Conservation (phyloP, 257 asterid genomes). For the Perilla frutescens region DNA sequence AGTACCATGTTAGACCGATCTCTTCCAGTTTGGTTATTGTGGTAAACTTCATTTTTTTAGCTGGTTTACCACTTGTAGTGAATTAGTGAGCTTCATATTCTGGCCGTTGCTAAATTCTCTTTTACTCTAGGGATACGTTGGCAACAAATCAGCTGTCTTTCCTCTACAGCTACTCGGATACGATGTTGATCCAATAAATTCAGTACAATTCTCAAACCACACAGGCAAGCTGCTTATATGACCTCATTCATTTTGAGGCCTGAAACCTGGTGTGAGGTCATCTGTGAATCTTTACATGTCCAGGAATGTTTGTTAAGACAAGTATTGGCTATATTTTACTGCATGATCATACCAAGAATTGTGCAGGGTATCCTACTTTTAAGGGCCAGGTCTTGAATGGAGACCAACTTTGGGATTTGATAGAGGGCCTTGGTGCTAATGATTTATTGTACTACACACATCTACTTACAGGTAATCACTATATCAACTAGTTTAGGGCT, state of each 20-base stretch:
- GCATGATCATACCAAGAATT: constrained; percentile 35
- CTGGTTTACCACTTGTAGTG: constrained; percentile 17
- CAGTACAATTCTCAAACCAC: constrained; percentile 98
- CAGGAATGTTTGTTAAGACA: constrained; percentile 32
- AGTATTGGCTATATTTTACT: neutral
- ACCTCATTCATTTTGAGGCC: constrained; percentile 53
- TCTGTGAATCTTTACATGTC: constrained; percentile 43
- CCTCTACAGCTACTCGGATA: constrained; percentile 95
- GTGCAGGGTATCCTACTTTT: constrained; percentile 93
- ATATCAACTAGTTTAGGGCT: constrained; percentile 17
- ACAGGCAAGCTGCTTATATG: constrained; percentile 89
- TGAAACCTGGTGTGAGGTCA: constrained; percentile 52
- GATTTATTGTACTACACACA: constrained; percentile 86
- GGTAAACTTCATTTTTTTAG: neutral
- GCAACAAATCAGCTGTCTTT: constrained; percentile 97
- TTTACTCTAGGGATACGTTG: constrained; percentile 83
- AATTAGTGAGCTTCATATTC: constrained; percentile 25
- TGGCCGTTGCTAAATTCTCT: constrained; percentile 25
- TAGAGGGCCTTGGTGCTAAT: constrained; percentile 94
- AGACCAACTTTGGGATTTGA: constrained; percentile 90
- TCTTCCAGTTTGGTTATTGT: neutral
- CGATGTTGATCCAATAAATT: constrained; percentile 95
- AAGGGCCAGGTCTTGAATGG: constrained; percentile 99
- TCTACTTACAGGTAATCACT: constrained; percentile 79
- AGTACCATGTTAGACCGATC: neutral